Evolutionary conservation across 2,329 filamentous ascomycete genomes (phyloP).

Genomic region (Cladophialophora carrionii): DNA sequence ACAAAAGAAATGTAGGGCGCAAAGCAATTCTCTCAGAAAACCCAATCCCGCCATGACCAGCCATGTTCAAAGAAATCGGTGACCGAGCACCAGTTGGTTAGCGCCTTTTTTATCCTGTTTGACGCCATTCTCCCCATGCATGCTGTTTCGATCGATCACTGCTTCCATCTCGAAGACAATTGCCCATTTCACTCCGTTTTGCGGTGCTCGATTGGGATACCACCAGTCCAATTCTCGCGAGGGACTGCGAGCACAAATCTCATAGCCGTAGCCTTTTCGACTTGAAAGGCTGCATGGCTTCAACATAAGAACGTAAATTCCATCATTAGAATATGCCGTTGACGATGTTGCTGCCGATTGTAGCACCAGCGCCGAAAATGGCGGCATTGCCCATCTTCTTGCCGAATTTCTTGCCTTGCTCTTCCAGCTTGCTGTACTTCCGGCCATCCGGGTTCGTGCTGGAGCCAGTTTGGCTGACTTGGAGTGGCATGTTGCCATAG

Average conservation of each 20-base stretch:
- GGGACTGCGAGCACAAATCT: constrained; percentile 30
- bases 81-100: constrained; percentile 13
- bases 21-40: constrained; percentile 6
- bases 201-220: constrained; percentile 14
- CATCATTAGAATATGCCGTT: constrained; percentile 78
- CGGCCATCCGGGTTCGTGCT: constrained; percentile 47
- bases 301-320: constrained; percentile 24
- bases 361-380: constrained; percentile 77
- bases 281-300: constrained; percentile 23
- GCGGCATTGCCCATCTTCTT: constrained; percentile 83
- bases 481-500: constrained; percentile 71
- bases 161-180: constrained; percentile 25
- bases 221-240: constrained; percentile 14
- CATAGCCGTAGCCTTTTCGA: constrained; percentile 33
- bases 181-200: constrained; percentile 22
- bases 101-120: constrained; percentile 21
- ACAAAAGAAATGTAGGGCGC: constrained; percentile 22
- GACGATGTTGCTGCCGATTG: constrained; percentile 85
- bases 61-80: constrained; percentile 16
- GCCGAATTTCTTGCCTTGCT: constrained; percentile 90
- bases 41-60: constrained; percentile 6
- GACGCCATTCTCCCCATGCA: constrained; percentile 31
- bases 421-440: constrained; percentile 65
- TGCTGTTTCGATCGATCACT: constrained; percentile 17
- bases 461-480: constrained; percentile 64